Evolutionary conservation across 2,329 filamentous ascomycete genomes (phyloP), one percentile per base, ranked within the genome.

Genomic region (Microsporum ferrugineum): DNA sequence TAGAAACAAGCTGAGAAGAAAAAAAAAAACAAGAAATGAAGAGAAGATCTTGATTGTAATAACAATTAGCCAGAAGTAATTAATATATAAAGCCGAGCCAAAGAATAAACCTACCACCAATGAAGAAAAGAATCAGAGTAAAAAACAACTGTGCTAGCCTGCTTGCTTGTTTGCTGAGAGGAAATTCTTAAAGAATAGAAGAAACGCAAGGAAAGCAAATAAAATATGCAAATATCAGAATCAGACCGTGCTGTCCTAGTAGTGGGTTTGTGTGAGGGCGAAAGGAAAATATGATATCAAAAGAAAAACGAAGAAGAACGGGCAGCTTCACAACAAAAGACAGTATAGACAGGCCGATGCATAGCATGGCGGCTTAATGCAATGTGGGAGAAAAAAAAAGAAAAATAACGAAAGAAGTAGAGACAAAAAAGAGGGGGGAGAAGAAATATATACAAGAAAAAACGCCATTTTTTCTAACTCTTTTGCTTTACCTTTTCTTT

Each of bases 401-500:
- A 3, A 14, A 49, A 31, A 29, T 5, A 29, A 23, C 23, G 12
- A 2, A 49, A 31, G 5, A 7, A 12, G 43, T 8, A 23, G 17
- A 23, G 7, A 12, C 23, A 10, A 49, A 27, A 23, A 4, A 7
- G 33, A 10, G 45, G 27, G 41, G 31, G 49, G 49, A 31, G 17
- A n/a, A 34, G 17, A 14, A 55, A 36, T 55, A 55, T 55, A 55
- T 55, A 55, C 49, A 55, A 55, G 23, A 55, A 55, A n/a, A 29
- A 12, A n/a, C 23, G 10, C n/a, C 49, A 12, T 34, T 53, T 53
- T 53, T 36, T 55, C 31, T 34, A 34, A 14, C 49, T n/a, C 27
- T 49, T 47, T 49, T 49, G 27, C 27, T 27, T 49, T 47, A 31
- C 8, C 43, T 27, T 47, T 49, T 49, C 17, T 27, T 49, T 14